Conservation (phyloP, 75 land plant genomes). For the Picea sitchensis region DNA sequence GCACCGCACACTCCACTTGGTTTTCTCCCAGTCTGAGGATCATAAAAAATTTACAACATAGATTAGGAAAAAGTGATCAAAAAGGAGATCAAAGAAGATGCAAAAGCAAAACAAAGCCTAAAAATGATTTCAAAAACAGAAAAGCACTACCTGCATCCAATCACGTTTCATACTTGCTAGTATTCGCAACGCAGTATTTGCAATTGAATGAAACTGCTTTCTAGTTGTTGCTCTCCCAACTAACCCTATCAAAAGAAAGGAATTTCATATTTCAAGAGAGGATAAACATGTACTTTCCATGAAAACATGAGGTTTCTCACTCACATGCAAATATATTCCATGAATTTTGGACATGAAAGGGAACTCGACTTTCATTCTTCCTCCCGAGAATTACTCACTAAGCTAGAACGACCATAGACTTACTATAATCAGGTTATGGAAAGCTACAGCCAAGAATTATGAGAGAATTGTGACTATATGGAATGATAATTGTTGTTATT, state of each 20-base stretch:
- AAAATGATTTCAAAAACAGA: background rate
- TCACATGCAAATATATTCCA: too few relatives aligned
- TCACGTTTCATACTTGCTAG: constrained; percentile 97
- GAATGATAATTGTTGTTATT: too few relatives aligned
- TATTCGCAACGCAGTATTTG: constrained; percentile 69
- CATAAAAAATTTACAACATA: background rate
- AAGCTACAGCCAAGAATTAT: too few relatives aligned
- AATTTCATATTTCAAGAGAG: background rate
- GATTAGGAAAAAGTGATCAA: background rate
- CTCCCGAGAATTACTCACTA: too few relatives aligned
- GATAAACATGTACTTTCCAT: too few relatives aligned
- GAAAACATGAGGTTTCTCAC: too few relatives aligned
- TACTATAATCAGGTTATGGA: too few relatives aligned
- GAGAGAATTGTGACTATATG: too few relatives aligned
- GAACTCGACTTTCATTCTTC: too few relatives aligned
- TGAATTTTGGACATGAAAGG: too few relatives aligned
- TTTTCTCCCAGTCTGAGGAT: constrained; percentile 86
- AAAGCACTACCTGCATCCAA: constrained; percentile 82
- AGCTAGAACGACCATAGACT: too few relatives aligned
- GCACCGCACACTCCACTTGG: constrained; percentile 99
- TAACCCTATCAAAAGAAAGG: constrained; percentile 10
- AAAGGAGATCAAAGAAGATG: background rate
- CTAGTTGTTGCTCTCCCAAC: constrained; percentile 27
- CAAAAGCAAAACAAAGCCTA: background rate
- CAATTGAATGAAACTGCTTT: constrained; percentile 31